Percentiles rank a stretch among this genome's conserved stretches.
phyloP scores from a whole-genome alignment of 768 basidiomycete species.

The Podaxis mareebaensis region DNA sequence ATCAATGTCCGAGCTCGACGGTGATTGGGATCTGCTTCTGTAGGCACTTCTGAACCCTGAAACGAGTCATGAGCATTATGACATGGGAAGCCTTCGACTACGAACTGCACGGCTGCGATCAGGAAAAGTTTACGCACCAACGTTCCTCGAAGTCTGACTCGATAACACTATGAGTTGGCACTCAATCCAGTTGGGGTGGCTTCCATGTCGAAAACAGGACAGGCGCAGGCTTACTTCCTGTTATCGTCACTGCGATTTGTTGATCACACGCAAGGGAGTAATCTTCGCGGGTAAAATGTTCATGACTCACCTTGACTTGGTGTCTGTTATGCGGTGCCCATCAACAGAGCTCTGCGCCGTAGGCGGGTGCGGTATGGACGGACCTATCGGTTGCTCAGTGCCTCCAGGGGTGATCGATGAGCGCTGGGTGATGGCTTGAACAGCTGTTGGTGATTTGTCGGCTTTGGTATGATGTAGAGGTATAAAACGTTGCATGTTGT shows the following conservation, averaged over 20 bases:
- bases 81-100: background rate
- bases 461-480: background rate
- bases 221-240: background rate
- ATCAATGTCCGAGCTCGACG: no score
- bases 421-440: background rate
- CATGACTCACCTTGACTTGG: background rate
- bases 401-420: background rate
- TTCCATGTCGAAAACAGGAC: background rate
- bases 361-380: background rate
- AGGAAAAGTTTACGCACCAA: background rate
- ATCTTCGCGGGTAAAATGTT: background rate
- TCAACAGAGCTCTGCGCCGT: background rate
- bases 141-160: constrained; percentile 8
- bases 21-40: no score
- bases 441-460: background rate
- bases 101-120: background rate
- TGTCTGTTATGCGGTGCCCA: background rate
- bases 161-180: background rate
- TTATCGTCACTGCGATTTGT: background rate
- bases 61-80: background rate
- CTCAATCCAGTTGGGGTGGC: background rate
- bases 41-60: background rate
- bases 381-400: background rate
- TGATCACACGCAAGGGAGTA: background rate
- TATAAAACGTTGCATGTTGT: background rate